Base-by-base conservation (phyloP, 768 basidiomycete genomes). In the Serendipita vermifera region DNA sequence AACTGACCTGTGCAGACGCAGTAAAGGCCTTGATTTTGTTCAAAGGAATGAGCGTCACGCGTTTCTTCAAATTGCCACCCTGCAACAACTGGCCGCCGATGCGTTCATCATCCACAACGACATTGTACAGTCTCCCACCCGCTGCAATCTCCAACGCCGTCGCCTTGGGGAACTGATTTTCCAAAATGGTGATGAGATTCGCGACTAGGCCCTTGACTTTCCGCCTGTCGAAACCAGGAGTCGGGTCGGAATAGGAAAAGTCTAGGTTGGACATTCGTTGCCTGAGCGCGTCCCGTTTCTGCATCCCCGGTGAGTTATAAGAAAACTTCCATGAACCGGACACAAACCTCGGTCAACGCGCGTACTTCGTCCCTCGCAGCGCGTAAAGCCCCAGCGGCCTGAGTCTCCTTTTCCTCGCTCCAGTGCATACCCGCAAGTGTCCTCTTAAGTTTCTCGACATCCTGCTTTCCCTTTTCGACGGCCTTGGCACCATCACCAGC, bases 71-170 rank as follows among this genome's bases (percentile, higher is more conserved):
- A 48, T 73, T 72, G 6, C 83, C 82, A 43, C 85, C 80, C 65
- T 85, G 78, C 43, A 98, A 71, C 24, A 98, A 75, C 27, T 86
- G 81, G 62, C 85, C 87, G 27, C 91, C 93, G 40, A 93, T 80
- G 56, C 77, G 77, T 69, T 97, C 92, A 64, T 94, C 82, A 61
- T 93, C 82, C 5, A 98, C 87, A 26, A 98, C 86, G 33, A 98
- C 89, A 60, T 98, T 90, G 70, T 86, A 96, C 6, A 99, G 73
- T 61, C 85, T 86, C 0, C 80, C 82, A 0, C 92, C 92, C 0
- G 92, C 93, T 15, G 87, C 82, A 59, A 97, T 83, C 68, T 99
- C 96, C 3, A 98, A 75, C 2, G 96, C 96, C 0, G 88, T 91
- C 1, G 91, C 80, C 57, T 86, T 85, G 64, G 82, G 72, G 65